Conservation (phyloP, 2,329 filamentous ascomycete species). For the Zasmidium citrigriseum region DNA sequence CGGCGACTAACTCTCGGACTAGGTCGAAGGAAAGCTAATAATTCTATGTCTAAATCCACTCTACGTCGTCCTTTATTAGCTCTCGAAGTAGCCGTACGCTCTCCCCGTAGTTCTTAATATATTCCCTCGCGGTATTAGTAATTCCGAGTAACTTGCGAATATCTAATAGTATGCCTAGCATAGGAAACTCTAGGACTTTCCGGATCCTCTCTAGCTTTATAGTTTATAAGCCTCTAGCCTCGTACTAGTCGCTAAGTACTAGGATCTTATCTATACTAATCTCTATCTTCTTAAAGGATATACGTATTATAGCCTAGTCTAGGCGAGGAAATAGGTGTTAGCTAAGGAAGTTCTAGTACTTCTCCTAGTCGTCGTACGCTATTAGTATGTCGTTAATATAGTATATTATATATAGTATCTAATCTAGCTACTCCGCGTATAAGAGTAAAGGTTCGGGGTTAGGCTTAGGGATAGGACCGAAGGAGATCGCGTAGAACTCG, state of each 20-base stretch:
- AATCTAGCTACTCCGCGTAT: not conserved
- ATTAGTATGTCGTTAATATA: not conserved
- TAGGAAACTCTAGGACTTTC: not conserved
- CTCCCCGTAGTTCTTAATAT: not conserved
- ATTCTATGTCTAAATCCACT: not conserved
- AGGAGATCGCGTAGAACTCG: not conserved
- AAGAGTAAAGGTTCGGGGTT: not conserved
- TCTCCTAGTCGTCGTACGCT: not conserved
- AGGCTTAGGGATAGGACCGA: not conserved
- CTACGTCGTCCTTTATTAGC: not conserved
- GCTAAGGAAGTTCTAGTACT: not conserved
- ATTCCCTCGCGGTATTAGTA: not conserved
- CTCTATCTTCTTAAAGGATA: not conserved
- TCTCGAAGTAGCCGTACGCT: not conserved
- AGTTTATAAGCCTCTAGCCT: not conserved
- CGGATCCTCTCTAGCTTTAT: not conserved
- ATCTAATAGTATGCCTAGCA: not conserved
- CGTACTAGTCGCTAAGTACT: not conserved
- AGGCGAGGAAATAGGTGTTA: not conserved
- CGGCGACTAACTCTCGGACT: not conserved
- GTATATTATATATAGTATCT: not conserved
- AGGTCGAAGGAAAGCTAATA: not conserved
- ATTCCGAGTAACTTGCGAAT: not conserved
- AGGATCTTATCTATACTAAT: not conserved
- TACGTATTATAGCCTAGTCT: not conserved